Percentiles rank a stretch among this genome's conserved stretches.
Evolutionary conservation across 78 protist species (phyloP).

Genomic region (Protostelium mycophagum): DNA sequence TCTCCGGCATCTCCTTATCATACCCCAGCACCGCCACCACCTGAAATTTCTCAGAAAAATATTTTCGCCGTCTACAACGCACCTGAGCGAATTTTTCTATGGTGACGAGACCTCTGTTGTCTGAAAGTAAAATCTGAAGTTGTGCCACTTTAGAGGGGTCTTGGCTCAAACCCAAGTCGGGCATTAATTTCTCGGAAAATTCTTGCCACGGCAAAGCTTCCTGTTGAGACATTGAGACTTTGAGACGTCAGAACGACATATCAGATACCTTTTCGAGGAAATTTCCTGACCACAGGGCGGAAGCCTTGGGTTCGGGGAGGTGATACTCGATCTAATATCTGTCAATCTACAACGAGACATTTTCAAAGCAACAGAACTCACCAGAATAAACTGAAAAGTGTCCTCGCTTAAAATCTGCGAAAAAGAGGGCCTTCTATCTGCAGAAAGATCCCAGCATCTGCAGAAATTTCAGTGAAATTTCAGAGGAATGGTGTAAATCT

Average conservation of each 20-base stretch:
- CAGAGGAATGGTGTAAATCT: too few relatives aligned
- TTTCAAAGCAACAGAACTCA: background rate
- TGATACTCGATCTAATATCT: background rate
- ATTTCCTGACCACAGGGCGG: background rate
- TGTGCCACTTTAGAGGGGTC: background rate
- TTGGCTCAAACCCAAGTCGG: background rate
- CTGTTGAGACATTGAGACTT: background rate
- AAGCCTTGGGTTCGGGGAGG: background rate
- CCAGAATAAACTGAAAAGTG: background rate
- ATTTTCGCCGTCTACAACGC: background rate
- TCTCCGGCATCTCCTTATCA: background rate
- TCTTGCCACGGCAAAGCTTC: background rate
- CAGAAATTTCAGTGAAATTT: too few relatives aligned
- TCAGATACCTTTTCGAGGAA: too few relatives aligned
- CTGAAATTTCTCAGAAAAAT: background rate
- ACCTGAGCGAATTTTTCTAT: background rate
- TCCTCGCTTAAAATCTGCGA: background rate
- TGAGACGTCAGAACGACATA: too few relatives aligned
- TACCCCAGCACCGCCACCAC: background rate
- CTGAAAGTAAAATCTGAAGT: background rate
- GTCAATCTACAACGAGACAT: background rate
- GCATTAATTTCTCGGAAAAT: background rate
- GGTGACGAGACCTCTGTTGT: background rate
- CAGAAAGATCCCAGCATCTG: background rate
- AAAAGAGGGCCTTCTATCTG: background rate